Evolutionary conservation across 1,139 yeast genomes (phyloP), one percentile per base, ranked within the genome.

Genomic region (Candida glucosophila): DNA sequence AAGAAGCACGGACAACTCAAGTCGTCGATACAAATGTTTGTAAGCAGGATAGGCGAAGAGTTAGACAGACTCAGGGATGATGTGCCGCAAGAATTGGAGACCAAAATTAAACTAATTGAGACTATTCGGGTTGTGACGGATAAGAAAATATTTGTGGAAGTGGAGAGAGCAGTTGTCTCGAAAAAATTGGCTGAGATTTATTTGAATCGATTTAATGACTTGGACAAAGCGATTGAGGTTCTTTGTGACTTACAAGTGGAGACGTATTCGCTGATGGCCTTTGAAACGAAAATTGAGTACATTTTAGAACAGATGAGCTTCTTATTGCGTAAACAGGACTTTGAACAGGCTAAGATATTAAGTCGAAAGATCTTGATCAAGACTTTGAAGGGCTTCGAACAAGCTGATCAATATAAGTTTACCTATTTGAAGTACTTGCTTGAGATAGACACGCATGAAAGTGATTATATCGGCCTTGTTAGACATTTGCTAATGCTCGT

Each of bases 1-100:
- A 92, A 92, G 63, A 92, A 92, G 50, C 98, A 92, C 48, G 98
- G 98, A 8, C 99, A 92, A 56, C 63, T 90, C 49, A 90, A 90
- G 51, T 68, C 86, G 23, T 80, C 95, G 3, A 81, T 86, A 31
- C 90, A 85, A 47, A 53, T 65, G 15, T 73, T 90, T 65, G 71
- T 90, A 27, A 86, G 83, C 48, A 67, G 71, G 30, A 78, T 78
- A 14, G 82, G 86, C 47, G 65, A 65, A 22, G 64, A 64, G 36
- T 58, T 90, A 42, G 73, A 70, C 30, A 54, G 63, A 26, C 68
- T 83, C 25, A 67, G 73, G 19, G 68, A 66, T 34, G 46, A 55
- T 29, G 64, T 65, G 34, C 47, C 52, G 34, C 30, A 38, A 12
- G 50, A 61, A 30, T 50, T 63, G 37, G 55, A 55, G 12, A 36